Percentiles rank a stretch among this genome's conserved stretches.
Evolutionary conservation across 2,329 filamentous ascomycete genomes (phyloP).

Genomic region (Colletotrichum lini): DNA sequence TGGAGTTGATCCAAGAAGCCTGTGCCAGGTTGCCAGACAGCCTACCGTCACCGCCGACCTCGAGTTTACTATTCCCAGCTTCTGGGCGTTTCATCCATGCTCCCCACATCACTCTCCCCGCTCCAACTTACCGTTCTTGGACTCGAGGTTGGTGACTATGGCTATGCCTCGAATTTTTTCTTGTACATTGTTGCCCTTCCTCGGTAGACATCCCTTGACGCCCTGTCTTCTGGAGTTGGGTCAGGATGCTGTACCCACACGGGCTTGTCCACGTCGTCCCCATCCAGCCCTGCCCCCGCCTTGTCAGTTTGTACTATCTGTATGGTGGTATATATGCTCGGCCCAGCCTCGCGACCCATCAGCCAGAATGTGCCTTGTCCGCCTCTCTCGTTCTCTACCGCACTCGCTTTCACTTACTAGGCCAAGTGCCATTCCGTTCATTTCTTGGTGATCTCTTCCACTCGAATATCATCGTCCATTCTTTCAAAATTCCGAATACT

Average conservation of each 20-base stretch:
- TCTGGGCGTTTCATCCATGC: conserved; percentile 38
- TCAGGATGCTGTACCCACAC: conserved; percentile 3
- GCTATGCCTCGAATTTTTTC: conserved; percentile 17
- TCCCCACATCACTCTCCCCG: conserved; percentile 23
- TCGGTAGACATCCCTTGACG: conserved; percentile 17
- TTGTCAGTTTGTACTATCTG: not conserved
- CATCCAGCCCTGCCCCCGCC: not conserved
- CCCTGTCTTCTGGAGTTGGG: conserved; percentile 2
- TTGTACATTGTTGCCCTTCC: conserved; percentile 4
- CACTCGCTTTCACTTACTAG: conserved; percentile 21
- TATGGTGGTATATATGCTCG: conserved; percentile 26
- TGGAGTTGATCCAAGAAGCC: not conserved
- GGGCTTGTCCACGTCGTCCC: not conserved
- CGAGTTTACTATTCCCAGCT: conserved; percentile 21
- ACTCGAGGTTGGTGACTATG: conserved; percentile 11
- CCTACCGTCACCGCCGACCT: conserved; percentile 22
- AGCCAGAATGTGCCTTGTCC: conserved; percentile 1
- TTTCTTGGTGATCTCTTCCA: conserved; percentile 35
- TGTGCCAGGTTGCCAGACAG: conserved; percentile 11
- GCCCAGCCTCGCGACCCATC: conserved; percentile 10
- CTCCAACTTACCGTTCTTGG: conserved; percentile 19
- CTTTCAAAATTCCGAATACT: conserved; percentile 10
- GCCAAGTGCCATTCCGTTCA: conserved; percentile 35
- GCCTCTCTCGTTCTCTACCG: conserved; percentile 19
- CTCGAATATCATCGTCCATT: conserved; percentile 20